A percentile compares a stretch with the other conserved stretches of the same genome.
Conservation (phyloP, 495 filamentous ascomycete species). For the Lasiosphaeria ovina region DNA sequence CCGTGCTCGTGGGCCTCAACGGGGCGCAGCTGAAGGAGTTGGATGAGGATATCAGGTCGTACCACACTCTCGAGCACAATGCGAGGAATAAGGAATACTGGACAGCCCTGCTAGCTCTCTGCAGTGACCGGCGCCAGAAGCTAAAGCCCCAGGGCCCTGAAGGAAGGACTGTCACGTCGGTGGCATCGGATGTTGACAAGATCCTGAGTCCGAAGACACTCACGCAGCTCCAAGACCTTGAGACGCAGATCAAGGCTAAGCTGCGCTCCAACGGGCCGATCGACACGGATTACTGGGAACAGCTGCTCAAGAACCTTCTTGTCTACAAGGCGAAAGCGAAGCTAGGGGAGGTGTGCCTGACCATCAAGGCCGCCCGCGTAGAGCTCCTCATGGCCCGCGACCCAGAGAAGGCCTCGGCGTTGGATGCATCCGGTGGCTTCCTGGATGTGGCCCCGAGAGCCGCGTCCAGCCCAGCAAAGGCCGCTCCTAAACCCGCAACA, state of each 20-base stretch:
- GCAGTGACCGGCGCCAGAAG: constrained; percentile 70
- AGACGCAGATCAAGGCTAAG: constrained; percentile 80
- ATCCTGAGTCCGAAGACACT: constrained; percentile 83
- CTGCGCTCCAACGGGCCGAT: constrained; percentile 85
- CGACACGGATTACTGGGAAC: constrained; percentile 97
- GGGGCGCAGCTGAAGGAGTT: constrained; percentile 71
- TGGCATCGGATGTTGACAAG: constrained; percentile 83
- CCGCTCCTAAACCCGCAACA: constrained; percentile 24
- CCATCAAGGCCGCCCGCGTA: constrained; percentile 71
- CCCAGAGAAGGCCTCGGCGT: constrained; percentile 62
- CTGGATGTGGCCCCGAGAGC: constrained; percentile 17
- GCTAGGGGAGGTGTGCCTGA: constrained; percentile 74
- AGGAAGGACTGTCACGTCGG: constrained; percentile 73
- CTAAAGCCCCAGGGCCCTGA: constrained; percentile 59
- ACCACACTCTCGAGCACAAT: constrained; percentile 76
- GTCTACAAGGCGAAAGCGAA: constrained; percentile 92
- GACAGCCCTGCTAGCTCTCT: constrained; percentile 86
- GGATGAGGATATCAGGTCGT: constrained; percentile 83
- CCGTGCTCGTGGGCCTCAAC: constrained; percentile 72
- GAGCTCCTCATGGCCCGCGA: constrained; percentile 66
- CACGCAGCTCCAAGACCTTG: constrained; percentile 78
- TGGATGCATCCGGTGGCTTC: constrained; percentile 35
- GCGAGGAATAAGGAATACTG: constrained; percentile 80
- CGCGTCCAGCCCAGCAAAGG: constrained; percentile 19
- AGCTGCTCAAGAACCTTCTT: constrained; percentile 76